Evolutionary conservation across 352 stramenopile genomes (phyloP).

Genomic region (Phytophthora macrochlamydospora): DNA sequence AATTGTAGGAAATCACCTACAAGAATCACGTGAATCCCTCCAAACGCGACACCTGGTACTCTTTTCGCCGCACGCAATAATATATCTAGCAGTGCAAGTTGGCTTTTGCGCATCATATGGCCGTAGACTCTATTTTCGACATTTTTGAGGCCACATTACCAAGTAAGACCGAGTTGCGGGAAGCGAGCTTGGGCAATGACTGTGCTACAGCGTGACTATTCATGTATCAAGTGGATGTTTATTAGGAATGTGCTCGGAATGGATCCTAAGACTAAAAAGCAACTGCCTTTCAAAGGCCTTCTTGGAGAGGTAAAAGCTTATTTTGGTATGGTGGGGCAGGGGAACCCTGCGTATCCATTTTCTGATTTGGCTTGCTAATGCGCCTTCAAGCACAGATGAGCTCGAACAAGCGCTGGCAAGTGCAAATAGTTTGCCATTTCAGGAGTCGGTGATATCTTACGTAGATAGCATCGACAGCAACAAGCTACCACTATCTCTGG

Average conservation of each 20-base stretch:
- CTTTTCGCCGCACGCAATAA: neutral
- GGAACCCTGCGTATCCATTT: conserved; percentile 6
- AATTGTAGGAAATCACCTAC: neutral
- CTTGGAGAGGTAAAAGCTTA: conserved; percentile 3
- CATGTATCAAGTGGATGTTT: conserved; percentile 4
- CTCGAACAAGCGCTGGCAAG: neutral
- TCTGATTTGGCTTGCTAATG: conserved; percentile 4
- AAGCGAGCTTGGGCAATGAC: conserved; percentile 2
- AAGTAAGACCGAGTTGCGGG: neutral
- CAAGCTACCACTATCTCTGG: neutral
- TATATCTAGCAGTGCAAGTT: neutral
- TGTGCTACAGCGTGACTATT: conserved; percentile 1
- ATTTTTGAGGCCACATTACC: neutral
- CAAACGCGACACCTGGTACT: neutral
- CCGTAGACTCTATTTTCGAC: neutral
- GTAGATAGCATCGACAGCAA: neutral
- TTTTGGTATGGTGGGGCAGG: conserved; percentile 9
- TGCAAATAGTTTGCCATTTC: neutral
- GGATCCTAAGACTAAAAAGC: neutral
- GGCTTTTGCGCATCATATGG: neutral
- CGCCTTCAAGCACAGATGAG: neutral
- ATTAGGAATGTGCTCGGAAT: conserved; percentile 1
- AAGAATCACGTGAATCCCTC: neutral
- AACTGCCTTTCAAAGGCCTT: neutral
- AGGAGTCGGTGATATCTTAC: neutral